Evolutionary conservation across 257 asterid genomes (phyloP).

Genomic region (Osmanthus fragrans): DNA sequence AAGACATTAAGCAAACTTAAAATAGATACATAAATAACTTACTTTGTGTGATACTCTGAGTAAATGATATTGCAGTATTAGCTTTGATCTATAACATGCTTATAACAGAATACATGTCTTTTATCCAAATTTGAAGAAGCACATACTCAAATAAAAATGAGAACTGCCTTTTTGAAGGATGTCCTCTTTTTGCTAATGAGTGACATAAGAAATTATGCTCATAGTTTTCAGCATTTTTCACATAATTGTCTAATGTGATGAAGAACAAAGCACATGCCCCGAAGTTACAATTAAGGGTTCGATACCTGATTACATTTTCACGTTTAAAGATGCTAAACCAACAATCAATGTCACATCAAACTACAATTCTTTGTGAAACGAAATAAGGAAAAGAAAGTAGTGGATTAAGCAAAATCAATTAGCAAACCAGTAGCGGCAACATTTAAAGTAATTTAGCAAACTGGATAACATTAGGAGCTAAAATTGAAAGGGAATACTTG

Average conservation of each 20-base stretch:
- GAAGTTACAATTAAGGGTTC: background rate
- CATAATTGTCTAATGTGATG: background rate
- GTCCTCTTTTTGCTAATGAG: background rate
- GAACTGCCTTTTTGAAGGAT: background rate
- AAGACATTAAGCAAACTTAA: background rate
- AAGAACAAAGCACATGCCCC: slow-evolving; percentile 11
- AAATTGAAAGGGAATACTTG: background rate
- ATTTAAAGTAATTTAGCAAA: slow-evolving; percentile 4
- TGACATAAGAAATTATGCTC: background rate
- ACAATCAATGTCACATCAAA: background rate
- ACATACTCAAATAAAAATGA: background rate
- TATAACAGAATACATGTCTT: background rate
- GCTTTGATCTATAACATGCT: background rate
- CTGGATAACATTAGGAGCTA: slow-evolving; percentile 15
- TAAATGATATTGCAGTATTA: background rate
- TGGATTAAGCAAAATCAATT: background rate
- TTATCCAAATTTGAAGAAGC: background rate
- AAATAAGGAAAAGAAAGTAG: background rate
- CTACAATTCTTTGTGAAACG: background rate
- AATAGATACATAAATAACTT: background rate
- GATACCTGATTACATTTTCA: slow-evolving; percentile 13
- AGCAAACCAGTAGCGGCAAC: slow-evolving; percentile 4
- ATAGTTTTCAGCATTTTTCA: background rate
- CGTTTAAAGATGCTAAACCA: slow-evolving; percentile 1
- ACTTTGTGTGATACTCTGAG: background rate